Evolutionary conservation across 495 filamentous ascomycete species (phyloP).

Genomic region (Penicillium simplicissimum): DNA sequence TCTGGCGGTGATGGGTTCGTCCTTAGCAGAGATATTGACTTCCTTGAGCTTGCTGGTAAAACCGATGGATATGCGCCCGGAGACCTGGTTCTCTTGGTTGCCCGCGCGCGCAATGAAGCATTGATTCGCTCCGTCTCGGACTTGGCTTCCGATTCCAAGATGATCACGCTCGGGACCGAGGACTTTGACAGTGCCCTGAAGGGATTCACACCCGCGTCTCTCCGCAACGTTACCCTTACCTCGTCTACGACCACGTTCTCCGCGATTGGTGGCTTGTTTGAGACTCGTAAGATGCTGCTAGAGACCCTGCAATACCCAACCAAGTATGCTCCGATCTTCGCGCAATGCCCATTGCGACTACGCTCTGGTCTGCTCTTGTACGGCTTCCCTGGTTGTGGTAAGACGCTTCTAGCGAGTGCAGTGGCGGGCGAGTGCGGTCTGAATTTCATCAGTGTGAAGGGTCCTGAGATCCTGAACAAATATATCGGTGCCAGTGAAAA

Average conservation of each 20-base stretch:
- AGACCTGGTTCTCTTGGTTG: slow-evolving; percentile 81
- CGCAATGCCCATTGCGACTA: slow-evolving; percentile 87
- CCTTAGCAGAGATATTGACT: slow-evolving; percentile 75
- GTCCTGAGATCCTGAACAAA: slow-evolving; percentile 96
- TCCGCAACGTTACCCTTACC: slow-evolving; percentile 91
- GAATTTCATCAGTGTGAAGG: slow-evolving; percentile 98
- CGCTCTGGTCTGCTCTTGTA: slow-evolving; percentile 91
- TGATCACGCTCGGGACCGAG: slow-evolving; percentile 61
- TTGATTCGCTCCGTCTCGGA: slow-evolving; percentile 69
- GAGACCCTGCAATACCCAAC: slow-evolving; percentile 97
- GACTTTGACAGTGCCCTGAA: slow-evolving; percentile 84
- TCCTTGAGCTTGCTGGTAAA: slow-evolving; percentile 86
- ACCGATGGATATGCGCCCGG: slow-evolving; percentile 98
- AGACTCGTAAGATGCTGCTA: slow-evolving; percentile 81
- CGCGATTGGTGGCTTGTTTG: slow-evolving; percentile 84
- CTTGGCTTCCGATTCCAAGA: slow-evolving; percentile 31
- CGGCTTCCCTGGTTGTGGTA: slow-evolving; percentile 94
- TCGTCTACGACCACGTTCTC: slow-evolving; percentile 84
- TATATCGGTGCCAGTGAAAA: slow-evolving; percentile 98
- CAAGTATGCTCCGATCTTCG: slow-evolving; percentile 96
- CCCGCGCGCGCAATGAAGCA: slow-evolving; percentile 86
- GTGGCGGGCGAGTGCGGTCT: slow-evolving; percentile 95
- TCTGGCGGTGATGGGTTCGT: slow-evolving; percentile 63
- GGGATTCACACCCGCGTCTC: slow-evolving; percentile 90
- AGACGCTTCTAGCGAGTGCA: slow-evolving; percentile 89